Evolutionary conservation across 495 filamentous ascomycete species (phyloP).

Genomic region (Neurospora sp.): DNA sequence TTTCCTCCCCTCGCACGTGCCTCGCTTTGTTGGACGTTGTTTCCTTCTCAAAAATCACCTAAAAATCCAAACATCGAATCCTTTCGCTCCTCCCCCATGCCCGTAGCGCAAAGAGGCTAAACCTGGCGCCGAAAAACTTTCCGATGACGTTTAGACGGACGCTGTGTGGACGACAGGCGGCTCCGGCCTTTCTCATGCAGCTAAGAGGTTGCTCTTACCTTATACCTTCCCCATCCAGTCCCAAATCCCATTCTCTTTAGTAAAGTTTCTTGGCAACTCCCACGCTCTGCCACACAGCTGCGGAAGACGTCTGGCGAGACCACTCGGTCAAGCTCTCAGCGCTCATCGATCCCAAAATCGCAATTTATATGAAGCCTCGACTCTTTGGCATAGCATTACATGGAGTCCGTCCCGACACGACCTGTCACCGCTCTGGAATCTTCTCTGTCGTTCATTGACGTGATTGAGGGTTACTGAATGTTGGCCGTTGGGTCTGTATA

Average conservation of each 20-base stretch:
- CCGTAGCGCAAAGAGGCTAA: neutral
- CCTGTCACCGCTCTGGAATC: neutral
- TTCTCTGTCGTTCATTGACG: neutral
- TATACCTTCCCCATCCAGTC: conserved; percentile 21
- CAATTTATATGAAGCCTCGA: neutral
- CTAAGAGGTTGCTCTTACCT: conserved; percentile 26
- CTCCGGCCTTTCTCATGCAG: conserved; percentile 18
- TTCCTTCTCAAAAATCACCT: neutral
- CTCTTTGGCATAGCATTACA: neutral
- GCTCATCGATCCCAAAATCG: neutral
- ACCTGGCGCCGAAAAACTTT: neutral
- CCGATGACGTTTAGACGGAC: neutral
- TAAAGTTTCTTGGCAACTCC: neutral
- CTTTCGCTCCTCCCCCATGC: neutral
- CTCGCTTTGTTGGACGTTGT: neutral
- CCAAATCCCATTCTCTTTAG: neutral
- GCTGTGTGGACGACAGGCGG: neutral
- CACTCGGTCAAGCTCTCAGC: neutral
- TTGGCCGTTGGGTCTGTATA: neutral
- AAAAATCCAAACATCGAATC: neutral
- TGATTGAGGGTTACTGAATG: neutral
- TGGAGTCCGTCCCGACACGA: neutral
- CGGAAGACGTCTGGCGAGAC: neutral
- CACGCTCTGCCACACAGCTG: neutral
- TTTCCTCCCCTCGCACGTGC: neutral